These are phyloP conservation scores for Cyberlindnera amylophila DNA, from an alignment of 805 yeast species.

Conservation along the genomic window DNA sequence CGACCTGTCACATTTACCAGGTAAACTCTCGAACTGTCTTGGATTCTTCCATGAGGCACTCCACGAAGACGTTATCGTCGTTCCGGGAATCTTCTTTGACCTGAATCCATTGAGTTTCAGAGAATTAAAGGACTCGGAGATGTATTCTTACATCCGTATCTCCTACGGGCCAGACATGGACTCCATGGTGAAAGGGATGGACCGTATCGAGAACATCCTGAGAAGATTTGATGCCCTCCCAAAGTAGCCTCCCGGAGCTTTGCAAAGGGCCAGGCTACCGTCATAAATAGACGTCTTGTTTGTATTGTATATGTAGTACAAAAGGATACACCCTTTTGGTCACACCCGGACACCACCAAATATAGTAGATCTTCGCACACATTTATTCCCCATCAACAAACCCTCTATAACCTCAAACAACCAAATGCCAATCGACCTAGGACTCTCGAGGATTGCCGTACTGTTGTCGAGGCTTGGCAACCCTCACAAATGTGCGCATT, in stretches of 20 bases:
- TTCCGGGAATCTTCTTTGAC: slow-evolving; percentile 61
- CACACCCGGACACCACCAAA: no score
- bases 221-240: slow-evolving; percentile 41
- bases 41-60: slow-evolving; percentile 63
- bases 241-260: slow-evolving; percentile 12
- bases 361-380: no score
- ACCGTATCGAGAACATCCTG: slow-evolving; percentile 51
- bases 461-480: slow-evolving; percentile 53
- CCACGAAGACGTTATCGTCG: slow-evolving; percentile 55
- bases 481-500: slow-evolving; percentile 62
- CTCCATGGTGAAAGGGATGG: slow-evolving; percentile 52
- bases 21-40: slow-evolving; percentile 51
- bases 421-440: slow-evolving; percentile 47
- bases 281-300: no score
- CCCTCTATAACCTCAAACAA: no score
- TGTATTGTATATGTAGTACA: no score
- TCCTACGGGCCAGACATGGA: slow-evolving; percentile 58
- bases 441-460: slow-evolving; percentile 45
- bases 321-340: no score
- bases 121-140: slow-evolving; percentile 50
- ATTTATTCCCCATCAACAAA: no score
- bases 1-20: slow-evolving; percentile 51
- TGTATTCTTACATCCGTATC: slow-evolving; percentile 56
- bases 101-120: slow-evolving; percentile 48
- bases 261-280: no score